A percentile compares a stretch with the other conserved stretches of the same genome.
Evolutionary conservation across 2,329 filamentous ascomycete genomes (phyloP).

Genomic region (Penicillium sp.): DNA sequence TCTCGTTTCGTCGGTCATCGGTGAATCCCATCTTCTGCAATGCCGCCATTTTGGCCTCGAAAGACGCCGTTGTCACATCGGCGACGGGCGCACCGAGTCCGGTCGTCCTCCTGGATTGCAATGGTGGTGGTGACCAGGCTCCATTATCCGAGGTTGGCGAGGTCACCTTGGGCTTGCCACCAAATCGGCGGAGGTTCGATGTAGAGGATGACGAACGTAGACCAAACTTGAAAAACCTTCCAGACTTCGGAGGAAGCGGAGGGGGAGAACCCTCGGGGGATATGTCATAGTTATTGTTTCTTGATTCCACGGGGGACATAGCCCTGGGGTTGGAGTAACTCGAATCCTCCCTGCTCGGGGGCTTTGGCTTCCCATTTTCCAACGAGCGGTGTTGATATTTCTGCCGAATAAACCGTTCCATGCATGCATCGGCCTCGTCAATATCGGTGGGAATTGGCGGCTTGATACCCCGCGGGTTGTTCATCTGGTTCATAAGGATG

Average conservation of each 20-base stretch:
- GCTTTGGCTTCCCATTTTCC: conserved; percentile 47
- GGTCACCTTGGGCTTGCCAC: conserved; percentile 54
- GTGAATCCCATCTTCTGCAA: conserved; percentile 89
- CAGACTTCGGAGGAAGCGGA: conserved; percentile 60
- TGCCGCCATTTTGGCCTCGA: conserved; percentile 73
- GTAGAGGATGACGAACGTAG: conserved; percentile 70
- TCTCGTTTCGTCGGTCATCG: conserved; percentile 77
- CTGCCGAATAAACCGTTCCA: conserved; percentile 92
- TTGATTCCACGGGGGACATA: conserved; percentile 6
- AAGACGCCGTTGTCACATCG: conserved; percentile 44
- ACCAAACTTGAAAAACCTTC: conserved; percentile 62
- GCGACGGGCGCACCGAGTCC: conserved; percentile 68
- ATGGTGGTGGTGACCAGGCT: conserved; percentile 28
- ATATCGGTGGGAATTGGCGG: conserved; percentile 83
- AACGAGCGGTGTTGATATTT: conserved; percentile 77
- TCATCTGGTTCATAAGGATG: conserved; percentile 76
- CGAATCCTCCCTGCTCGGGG: conserved; percentile 54
- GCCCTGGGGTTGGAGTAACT: conserved; percentile 49
- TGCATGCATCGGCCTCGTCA: conserved; percentile 88
- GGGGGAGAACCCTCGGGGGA: conserved; percentile 57
- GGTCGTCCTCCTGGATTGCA: conserved; percentile 27
- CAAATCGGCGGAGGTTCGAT: conserved; percentile 60
- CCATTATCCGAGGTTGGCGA: conserved; percentile 29
- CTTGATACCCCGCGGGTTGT: conserved; percentile 81
- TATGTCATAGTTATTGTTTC: conserved; percentile 5